Percentiles rank a stretch among this genome's conserved stretches.
phyloP scores from a whole-genome alignment of 345 rosid species.

The Ceriops zippeliana region DNA sequence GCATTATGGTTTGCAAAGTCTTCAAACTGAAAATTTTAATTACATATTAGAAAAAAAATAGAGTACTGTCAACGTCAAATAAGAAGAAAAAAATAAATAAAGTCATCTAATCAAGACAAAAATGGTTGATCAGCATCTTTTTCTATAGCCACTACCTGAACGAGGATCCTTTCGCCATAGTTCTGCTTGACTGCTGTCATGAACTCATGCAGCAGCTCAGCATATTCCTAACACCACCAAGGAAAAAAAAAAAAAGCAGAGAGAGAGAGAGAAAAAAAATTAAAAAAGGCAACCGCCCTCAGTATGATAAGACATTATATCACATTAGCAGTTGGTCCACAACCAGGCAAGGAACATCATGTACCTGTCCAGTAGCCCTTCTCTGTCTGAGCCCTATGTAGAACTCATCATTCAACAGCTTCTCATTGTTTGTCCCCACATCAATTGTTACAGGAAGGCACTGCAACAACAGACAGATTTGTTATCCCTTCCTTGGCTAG shows the following conservation, averaged over 20 bases:
- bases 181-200: conserved; percentile 93
- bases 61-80: neutral
- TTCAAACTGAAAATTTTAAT: conserved; percentile 61
- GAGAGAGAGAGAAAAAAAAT: neutral
- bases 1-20: conserved; percentile 99
- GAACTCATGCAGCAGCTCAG: conserved; percentile 89
- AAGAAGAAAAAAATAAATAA: neutral
- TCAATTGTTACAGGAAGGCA: conserved; percentile 96
- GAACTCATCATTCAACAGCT: conserved; percentile 80
- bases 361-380: conserved; percentile 93
- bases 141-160: conserved; percentile 56
- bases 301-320: conserved; percentile 9
- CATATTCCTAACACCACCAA: conserved; percentile 55
- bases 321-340: conserved; percentile 5
- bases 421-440: conserved; percentile 96
- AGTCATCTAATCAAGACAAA: neutral
- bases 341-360: neutral
- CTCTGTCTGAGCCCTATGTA: conserved; percentile 93
- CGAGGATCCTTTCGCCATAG: conserved; percentile 88
- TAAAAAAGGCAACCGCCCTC: conserved; percentile 12
- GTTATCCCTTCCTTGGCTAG: neutral
- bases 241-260: neutral
- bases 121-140: neutral
- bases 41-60: neutral
- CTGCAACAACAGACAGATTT: conserved; percentile 36